Evolutionary conservation across 2,329 filamentous ascomycete species (phyloP), one percentile per base, ranked within the genome.

Genomic region (Conoideocrella luteorostrata): DNA sequence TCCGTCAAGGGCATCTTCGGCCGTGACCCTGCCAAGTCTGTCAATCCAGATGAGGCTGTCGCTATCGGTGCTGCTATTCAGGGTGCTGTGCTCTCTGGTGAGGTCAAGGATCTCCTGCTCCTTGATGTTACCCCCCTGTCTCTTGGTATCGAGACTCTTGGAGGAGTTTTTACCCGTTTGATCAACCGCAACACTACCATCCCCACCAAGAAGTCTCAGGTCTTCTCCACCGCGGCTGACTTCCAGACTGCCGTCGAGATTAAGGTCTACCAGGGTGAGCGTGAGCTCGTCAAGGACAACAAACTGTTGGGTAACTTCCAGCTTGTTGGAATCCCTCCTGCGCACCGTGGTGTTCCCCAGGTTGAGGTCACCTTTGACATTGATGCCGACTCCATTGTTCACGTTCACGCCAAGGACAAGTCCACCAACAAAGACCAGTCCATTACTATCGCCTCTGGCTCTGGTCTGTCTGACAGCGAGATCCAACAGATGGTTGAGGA

Each of bases 121-220:
- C 86, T 97, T 56, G 91, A 97, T 66, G 91, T 96, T 54, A 95
- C 91, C 53, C 91, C 91, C 56, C 80, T 96, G 29, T 96, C 91
- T 41, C 88, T 97, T 52, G 91, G 91, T 85, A 96, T 97, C 56
- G 91, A 97, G 82, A 97, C 91, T 46, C 85, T 95, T 24, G 91
- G 91, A 58, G 91, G 91, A 81, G 90, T 96, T 61, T 95, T 97
- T 79, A 96, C 91, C 52, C 88, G 89, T 64, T 71, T 97, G 69
- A 97, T 97, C 78, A 95, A 95, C 84, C 88, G 91, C 60, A 97
- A 97, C 81, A 97, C 91, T 63, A 96, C 91, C 54, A 97, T 97
- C 64, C 91, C 91, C 46, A 97, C 91, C 74, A 96, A 96, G 85
- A 97, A 97, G 78, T 96, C 90, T 11, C 89, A 96, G 75, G 83